These are phyloP conservation scores for Cryptosporidium meleagridis DNA, from an alignment of 169 alveolate genomes.

Conservation along the genomic window DNA sequence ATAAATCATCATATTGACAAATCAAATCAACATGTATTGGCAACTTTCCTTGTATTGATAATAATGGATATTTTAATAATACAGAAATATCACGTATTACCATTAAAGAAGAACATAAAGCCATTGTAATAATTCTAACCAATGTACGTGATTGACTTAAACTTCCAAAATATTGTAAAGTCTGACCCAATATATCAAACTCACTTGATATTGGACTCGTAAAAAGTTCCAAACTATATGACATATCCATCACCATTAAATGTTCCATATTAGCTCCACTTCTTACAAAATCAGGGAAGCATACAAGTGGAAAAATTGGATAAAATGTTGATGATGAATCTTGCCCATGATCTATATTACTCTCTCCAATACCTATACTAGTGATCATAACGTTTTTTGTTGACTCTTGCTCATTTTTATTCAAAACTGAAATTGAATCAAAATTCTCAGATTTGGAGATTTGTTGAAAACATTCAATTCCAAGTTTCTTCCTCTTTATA, in stretches of 20 bases:
- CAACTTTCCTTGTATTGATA: conserved; percentile 40
- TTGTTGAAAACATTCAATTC: not conserved
- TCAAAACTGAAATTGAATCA: not conserved
- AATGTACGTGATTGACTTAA: conserved; percentile 43
- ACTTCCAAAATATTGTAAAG: conserved; percentile 12
- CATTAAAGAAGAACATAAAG: conserved; percentile 59
- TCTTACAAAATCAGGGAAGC: conserved; percentile 59
- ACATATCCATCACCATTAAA: conserved; percentile 24
- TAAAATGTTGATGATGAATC: not conserved
- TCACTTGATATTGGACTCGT: conserved; percentile 72
- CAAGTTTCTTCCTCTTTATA: not conserved
- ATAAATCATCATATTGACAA: conserved; percentile 65
- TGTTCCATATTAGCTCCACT: not conserved
- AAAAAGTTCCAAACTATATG: conserved; percentile 41
- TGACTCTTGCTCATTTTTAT: not conserved
- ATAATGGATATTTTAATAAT: conserved; percentile 43
- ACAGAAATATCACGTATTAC: conserved; percentile 56
- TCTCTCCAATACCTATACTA: too few relatives aligned
- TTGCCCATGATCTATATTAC: not conserved
- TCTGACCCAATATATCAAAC: conserved; percentile 61
- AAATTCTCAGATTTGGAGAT: not conserved
- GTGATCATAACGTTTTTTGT: too few relatives aligned
- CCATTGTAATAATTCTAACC: conserved; percentile 47
- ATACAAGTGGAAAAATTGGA: conserved; percentile 25
- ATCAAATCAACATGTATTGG: conserved; percentile 29